Percentiles rank a stretch among this genome's conserved stretches.
Conservation (phyloP, 1,284 basidiomycete genomes). For the Stygiomarasmius scandens region DNA sequence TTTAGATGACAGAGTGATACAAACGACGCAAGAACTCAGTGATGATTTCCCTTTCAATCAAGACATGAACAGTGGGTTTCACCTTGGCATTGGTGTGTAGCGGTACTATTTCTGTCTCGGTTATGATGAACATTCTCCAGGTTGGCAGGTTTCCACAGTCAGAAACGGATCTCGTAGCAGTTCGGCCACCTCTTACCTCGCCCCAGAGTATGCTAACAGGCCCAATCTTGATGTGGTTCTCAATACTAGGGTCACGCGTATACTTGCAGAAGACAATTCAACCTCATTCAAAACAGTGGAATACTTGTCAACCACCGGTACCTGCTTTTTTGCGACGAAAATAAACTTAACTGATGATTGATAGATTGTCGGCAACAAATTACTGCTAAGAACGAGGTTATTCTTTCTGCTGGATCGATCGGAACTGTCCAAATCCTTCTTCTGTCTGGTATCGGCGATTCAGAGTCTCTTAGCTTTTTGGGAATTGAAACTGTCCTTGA, state of each 20-base stretch:
- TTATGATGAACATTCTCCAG: background rate
- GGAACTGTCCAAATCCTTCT: slow-evolving; percentile 10
- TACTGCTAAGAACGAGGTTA: slow-evolving; percentile 10
- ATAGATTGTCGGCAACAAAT: background rate
- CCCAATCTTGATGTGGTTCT: slow-evolving; percentile 10
- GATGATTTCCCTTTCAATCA: slow-evolving; percentile 5
- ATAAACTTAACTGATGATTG: background rate
- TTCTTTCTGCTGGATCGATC: slow-evolving; percentile 11
- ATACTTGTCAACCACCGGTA: background rate
- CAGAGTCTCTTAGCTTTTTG: background rate
- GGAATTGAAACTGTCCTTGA: slow-evolving; percentile 6
- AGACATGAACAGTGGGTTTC: slow-evolving; percentile 1
- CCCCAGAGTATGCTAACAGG: slow-evolving; percentile 2
- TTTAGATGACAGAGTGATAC: slow-evolving; percentile 1
- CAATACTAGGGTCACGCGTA: slow-evolving; percentile 7
- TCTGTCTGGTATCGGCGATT: slow-evolving; percentile 12
- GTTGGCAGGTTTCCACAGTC: slow-evolving; percentile 9
- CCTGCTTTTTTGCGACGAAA: background rate
- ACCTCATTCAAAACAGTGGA: slow-evolving; percentile 4
- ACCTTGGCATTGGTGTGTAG: slow-evolving; percentile 1
- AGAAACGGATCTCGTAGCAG: slow-evolving; percentile 9
- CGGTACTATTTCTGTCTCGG: background rate
- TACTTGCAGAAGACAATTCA: background rate
- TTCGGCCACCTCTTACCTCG: slow-evolving; percentile 13
- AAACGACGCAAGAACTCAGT: background rate